Conservation (phyloP, 208 protist species). For the Naegleria lovaniensis region DNA sequence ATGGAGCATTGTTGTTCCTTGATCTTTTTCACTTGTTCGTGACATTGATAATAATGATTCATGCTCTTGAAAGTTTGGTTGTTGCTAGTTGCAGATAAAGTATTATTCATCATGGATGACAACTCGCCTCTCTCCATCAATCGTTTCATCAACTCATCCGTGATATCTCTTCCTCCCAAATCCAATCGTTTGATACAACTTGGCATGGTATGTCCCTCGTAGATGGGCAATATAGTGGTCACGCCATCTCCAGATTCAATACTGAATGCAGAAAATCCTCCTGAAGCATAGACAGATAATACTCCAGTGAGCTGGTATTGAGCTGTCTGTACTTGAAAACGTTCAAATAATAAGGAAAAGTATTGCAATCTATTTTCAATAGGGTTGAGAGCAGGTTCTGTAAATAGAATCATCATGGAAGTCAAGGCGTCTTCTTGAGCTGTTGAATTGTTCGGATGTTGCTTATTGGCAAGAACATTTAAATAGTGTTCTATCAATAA, state of each 20-base stretch:
- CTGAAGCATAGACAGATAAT: background rate
- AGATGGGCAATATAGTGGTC: conserved; percentile 69
- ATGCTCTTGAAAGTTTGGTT: conserved; percentile 92
- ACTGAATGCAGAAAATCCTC: background rate
- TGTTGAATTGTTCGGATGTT: no score
- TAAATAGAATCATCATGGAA: background rate
- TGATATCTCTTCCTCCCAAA: conserved; percentile 58
- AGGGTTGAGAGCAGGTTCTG: background rate
- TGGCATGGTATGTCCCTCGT: conserved; percentile 58
- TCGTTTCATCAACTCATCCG: conserved; percentile 57
- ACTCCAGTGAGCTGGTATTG: background rate
- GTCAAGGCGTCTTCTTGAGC: background rate
- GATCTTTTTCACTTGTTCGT: conserved; percentile 93
- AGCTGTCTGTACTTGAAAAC: background rate
- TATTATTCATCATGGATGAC: conserved; percentile 53
- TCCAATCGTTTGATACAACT: conserved; percentile 44
- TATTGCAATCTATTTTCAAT: background rate
- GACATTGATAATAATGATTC: conserved; percentile 78
- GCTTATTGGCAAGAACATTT: conserved; percentile 43
- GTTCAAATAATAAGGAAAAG: background rate
- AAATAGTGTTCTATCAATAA: conserved; percentile 61
- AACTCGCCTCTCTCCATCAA: conserved; percentile 68
- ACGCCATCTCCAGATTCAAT: conserved; percentile 77
- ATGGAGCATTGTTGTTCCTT: conserved; percentile 64
- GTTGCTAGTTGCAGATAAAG: no score